phyloP scores from a whole-genome alignment of 2,329 filamentous ascomycete species.

The Zasmidium citrigriseum region DNA sequence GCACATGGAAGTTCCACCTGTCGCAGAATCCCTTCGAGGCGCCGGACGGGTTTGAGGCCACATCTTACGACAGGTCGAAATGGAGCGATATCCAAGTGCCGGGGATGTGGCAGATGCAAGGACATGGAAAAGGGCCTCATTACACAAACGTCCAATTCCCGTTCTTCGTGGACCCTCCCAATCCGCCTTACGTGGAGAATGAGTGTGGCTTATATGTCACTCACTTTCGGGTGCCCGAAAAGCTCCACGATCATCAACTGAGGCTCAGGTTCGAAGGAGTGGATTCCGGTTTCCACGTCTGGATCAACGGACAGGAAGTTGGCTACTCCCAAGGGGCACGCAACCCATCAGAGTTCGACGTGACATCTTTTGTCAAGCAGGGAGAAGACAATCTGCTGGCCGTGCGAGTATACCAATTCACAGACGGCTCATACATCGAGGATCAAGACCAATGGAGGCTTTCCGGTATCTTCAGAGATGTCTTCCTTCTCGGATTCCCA shows the following conservation, averaged over 20 bases:
- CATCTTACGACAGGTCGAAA: slow-evolving; percentile 37
- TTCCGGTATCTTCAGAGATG: slow-evolving; percentile 64
- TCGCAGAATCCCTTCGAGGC: slow-evolving; percentile 39
- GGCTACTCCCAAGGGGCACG: slow-evolving; percentile 70
- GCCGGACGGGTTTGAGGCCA: slow-evolving; percentile 35
- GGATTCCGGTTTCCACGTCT: slow-evolving; percentile 70
- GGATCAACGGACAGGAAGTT: slow-evolving; percentile 63
- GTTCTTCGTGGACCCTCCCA: slow-evolving; percentile 59
- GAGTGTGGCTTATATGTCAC: slow-evolving; percentile 65
- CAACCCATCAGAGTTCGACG: slow-evolving; percentile 70
- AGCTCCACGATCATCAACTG: slow-evolving; percentile 53
- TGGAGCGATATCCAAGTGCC: slow-evolving; percentile 58
- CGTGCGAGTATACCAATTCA: slow-evolving; percentile 71
- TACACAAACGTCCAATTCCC: slow-evolving; percentile 71
- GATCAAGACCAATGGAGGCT: slow-evolving; percentile 44
- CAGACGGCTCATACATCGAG: slow-evolving; percentile 69
- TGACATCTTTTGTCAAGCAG: slow-evolving; percentile 54
- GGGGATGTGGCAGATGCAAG: slow-evolving; percentile 68
- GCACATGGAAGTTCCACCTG: slow-evolving; percentile 43
- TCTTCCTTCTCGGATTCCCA: slow-evolving; percentile 61
- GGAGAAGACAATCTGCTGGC: slow-evolving; percentile 56
- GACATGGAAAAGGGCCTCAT: slow-evolving; percentile 62
- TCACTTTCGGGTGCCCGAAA: slow-evolving; percentile 54
- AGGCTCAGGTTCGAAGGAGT: slow-evolving; percentile 71
- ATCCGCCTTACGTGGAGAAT: slow-evolving; percentile 60